These are phyloP conservation scores for Leccinum laetum DNA, from an alignment of 1,284 basidiomycete genomes.

Conservation along the genomic window DNA sequence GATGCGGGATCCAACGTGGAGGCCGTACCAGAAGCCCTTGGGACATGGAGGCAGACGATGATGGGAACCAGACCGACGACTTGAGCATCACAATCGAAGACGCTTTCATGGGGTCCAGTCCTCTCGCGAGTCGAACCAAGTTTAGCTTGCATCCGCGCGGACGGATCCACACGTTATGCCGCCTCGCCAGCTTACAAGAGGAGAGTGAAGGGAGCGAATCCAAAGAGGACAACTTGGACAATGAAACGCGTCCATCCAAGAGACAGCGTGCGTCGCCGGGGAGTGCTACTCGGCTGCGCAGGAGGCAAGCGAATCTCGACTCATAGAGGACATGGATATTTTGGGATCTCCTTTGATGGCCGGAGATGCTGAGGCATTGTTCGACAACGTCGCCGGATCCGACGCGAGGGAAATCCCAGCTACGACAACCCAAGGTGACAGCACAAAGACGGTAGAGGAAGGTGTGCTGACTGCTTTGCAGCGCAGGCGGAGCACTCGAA, in stretches of 20 bases:
- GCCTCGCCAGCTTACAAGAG: slow-evolving; percentile 27
- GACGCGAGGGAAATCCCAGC: background rate
- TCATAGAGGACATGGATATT: slow-evolving; percentile 28
- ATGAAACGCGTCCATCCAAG: slow-evolving; percentile 21
- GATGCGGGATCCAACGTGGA: slow-evolving; percentile 22
- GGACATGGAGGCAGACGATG: slow-evolving; percentile 26
- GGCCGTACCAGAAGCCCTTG: slow-evolving; percentile 22
- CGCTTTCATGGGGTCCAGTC: slow-evolving; percentile 26
- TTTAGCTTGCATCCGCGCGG: slow-evolving; percentile 8
- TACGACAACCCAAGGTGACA: background rate
- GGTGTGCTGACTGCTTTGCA: background rate
- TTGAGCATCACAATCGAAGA: slow-evolving; percentile 15
- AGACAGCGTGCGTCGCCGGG: slow-evolving; percentile 13
- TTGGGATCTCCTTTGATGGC: slow-evolving; percentile 29
- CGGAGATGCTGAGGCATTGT: slow-evolving; percentile 4
- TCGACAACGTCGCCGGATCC: background rate
- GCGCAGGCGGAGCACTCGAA: slow-evolving; percentile 29
- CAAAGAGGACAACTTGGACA: slow-evolving; percentile 10
- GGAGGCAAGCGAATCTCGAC: slow-evolving; percentile 14
- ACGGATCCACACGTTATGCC: slow-evolving; percentile 4
- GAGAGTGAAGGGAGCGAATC: slow-evolving; percentile 23
- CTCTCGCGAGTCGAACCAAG: slow-evolving; percentile 25
- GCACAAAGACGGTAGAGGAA: background rate
- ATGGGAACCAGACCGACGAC: slow-evolving; percentile 3
- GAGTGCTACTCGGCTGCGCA: background rate